Conservation (phyloP, 257 asterid genomes). For the Euphrasia confusa region DNA sequence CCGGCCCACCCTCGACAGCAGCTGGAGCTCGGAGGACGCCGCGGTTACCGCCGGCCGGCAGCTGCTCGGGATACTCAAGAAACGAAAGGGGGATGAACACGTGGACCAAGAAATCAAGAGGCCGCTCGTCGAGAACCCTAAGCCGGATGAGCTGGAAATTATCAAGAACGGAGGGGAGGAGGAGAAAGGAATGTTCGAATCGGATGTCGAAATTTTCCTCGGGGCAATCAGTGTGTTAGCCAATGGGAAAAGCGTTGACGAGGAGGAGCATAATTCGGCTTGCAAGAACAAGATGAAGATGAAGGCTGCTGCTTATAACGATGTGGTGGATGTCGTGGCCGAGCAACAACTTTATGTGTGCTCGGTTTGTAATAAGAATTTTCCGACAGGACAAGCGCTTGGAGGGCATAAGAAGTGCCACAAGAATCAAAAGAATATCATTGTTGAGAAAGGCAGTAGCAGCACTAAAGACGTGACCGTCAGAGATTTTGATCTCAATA, state of each 20-base stretch:
- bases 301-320: background rate
- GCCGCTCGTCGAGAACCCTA: background rate
- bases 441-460: background rate
- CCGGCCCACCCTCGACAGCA: background rate
- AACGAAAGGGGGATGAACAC: too few species aligned
- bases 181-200: background rate
- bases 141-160: slow-evolving; percentile 3
- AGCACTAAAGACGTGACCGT: background rate
- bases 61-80: slow-evolving; percentile 23
- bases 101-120: background rate
- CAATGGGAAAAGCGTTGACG: background rate
- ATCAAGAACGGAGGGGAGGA: background rate
- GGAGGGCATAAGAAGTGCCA: slow-evolving; percentile 44
- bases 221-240: background rate
- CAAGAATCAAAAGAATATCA: background rate
- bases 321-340: background rate
- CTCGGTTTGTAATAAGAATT: slow-evolving; percentile 24
- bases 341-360: slow-evolving; percentile 11
- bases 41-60: slow-evolving; percentile 21
- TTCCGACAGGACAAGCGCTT: slow-evolving; percentile 31
- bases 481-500: slow-evolving; percentile 29
- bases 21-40: background rate
- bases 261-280: too few species aligned
- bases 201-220: background rate
- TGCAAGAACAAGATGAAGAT: slow-evolving; percentile 29